Evolutionary conservation across 495 filamentous ascomycete species (phyloP), one percentile per base, ranked within the genome.

Genomic region (Talaromyces nanjingensis): DNA sequence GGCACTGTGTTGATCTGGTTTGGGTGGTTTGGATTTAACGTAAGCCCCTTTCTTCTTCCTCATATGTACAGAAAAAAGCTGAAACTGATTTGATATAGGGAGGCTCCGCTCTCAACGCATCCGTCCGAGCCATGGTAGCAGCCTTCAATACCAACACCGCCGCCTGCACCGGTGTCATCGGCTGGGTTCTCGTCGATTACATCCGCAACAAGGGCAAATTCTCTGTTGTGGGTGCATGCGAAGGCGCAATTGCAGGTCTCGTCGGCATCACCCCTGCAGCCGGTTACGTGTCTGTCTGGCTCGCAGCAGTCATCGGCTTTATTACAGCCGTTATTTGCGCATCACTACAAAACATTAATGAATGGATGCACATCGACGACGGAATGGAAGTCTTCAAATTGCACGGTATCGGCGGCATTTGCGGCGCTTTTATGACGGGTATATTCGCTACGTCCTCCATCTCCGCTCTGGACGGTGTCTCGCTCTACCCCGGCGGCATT

Each of bases 261-360:
- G 84, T 88, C 8, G 85, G 82, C 11, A 87, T 88, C 68, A 89
- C 86, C 0, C 86, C 85, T 5, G 85, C 84, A 16, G 84, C 84
- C 18, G 84, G 86, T 52, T 87, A 81, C 67, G 83, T 87, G 31
- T 77, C 77, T 18, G 70, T 79, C 54, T 85, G 84, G 85, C 72
- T 79, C 14, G 83, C 83, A 6, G 84, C 79, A 4, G 71, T 80
- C 24, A 86, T 88, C 61, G 84, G 84, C 18, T 83, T 87, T 73
- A 62, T 87, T 22, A 85, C 85, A 6, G 79, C 74, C 12, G 72
- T 80, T 11, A 74, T 82, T 11, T 87, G 84, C 66, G 72, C 82
- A 14, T 63, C 73, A 2, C 68, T 79, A 18, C 76, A 86, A 67
- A 70, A 85, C 63, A 33, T 87, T 64, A 87, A 86, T 65, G 69